Conservation (phyloP, 2,329 filamentous ascomycete genomes). For the Scorias spongiosa region DNA sequence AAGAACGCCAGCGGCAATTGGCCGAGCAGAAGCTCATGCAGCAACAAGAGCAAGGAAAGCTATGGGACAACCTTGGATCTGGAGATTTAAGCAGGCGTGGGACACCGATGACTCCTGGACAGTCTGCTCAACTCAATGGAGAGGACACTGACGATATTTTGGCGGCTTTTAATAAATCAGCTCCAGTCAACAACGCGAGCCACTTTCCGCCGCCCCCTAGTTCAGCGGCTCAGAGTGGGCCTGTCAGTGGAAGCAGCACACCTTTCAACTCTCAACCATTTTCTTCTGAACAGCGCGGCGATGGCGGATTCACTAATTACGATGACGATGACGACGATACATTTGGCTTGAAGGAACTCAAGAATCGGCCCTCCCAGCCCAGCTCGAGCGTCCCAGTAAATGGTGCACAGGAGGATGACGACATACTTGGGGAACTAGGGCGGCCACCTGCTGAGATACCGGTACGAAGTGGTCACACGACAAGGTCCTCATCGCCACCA, state of each 20-base stretch:
- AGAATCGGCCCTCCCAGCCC: slow-evolving; percentile 11
- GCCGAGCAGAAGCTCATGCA: slow-evolving; percentile 66
- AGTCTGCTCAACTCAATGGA: neutral
- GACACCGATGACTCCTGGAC: slow-evolving; percentile 21
- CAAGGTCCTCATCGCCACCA: neutral
- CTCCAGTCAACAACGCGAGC: slow-evolving; percentile 44
- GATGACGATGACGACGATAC: slow-evolving; percentile 73
- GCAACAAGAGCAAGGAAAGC: slow-evolving; percentile 56
- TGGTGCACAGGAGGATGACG: slow-evolving; percentile 37
- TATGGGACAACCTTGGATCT: slow-evolving; percentile 64
- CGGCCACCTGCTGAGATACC: slow-evolving; percentile 39
- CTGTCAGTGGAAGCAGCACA: slow-evolving; percentile 26
- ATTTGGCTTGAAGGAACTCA: slow-evolving; percentile 51
- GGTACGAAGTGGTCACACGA: neutral
- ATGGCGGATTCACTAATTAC: slow-evolving; percentile 36
- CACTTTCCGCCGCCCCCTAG: slow-evolving; percentile 37
- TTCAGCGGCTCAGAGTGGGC: slow-evolving; percentile 10
- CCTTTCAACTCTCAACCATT: slow-evolving; percentile 13
- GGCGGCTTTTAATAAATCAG: slow-evolving; percentile 44
- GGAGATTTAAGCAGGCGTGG: slow-evolving; percentile 38
- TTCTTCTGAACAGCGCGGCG: neutral
- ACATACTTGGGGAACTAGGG: slow-evolving; percentile 46
- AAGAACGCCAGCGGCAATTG: slow-evolving; percentile 52
- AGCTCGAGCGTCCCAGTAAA: slow-evolving; percentile 6
- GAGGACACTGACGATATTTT: slow-evolving; percentile 43